phyloP scores from a whole-genome alignment of 257 asterid genomes.

The Eustoma russellianum region DNA sequence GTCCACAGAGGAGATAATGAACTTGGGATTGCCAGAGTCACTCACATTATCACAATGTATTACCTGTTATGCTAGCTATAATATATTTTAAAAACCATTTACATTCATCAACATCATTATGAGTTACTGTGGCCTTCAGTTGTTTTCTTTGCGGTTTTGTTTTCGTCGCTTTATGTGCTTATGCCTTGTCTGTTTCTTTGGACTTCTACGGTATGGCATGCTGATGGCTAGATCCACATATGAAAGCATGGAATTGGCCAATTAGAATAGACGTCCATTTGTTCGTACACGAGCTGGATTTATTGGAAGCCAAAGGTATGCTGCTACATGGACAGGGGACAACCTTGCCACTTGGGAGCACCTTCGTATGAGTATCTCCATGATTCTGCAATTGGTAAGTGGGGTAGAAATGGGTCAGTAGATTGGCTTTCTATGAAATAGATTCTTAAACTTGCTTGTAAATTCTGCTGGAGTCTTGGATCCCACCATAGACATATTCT shows the following conservation, averaged over 20 bases:
- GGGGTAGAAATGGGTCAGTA: no score
- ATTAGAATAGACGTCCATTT: slow-evolving; percentile 51
- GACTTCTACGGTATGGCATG: slow-evolving; percentile 27
- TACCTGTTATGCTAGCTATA: background rate
- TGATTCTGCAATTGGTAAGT: no score
- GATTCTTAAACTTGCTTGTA: no score
- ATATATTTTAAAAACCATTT: slow-evolving; percentile 1
- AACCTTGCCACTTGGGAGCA: no score
- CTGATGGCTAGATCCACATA: slow-evolving; percentile 95
- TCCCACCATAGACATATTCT: no score
- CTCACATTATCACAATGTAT: slow-evolving; percentile 88
- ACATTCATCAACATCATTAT: background rate
- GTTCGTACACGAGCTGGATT: no score
- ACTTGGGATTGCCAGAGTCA: slow-evolving; percentile 74
- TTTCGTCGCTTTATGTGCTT: background rate
- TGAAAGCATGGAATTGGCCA: slow-evolving; percentile 83
- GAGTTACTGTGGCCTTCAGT: background rate
- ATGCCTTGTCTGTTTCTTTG: background rate
- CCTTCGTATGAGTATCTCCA: no score
- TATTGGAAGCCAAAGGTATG: no score
- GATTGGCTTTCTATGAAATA: no score
- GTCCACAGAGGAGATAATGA: no score
- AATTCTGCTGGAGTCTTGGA: slow-evolving; percentile 48
- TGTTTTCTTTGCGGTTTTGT: background rate
- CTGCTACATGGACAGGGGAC: no score